These are phyloP conservation scores for Penicillium sp. DNA, from an alignment of 2,329 filamentous ascomycete genomes.

Conservation along the genomic window DNA sequence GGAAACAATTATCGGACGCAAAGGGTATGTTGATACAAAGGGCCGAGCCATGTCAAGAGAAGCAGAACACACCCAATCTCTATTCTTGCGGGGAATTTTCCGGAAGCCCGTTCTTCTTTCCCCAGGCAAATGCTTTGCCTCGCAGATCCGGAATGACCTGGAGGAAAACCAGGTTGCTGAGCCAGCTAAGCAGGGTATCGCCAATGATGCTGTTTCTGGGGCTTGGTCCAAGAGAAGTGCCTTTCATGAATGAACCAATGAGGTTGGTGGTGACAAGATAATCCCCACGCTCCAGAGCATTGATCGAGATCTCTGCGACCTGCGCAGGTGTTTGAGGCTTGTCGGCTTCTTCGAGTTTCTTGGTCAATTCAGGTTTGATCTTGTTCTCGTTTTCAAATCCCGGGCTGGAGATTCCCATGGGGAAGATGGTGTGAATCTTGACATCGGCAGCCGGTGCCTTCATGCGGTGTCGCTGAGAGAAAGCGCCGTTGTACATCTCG, in stretches of 20 bases:
- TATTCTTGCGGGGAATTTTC: slow-evolving; percentile 8
- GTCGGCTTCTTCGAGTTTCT: slow-evolving; percentile 79
- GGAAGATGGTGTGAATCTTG: slow-evolving; percentile 78
- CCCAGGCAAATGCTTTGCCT: slow-evolving; percentile 59
- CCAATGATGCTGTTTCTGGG: slow-evolving; percentile 55
- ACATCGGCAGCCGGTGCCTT: slow-evolving; percentile 64
- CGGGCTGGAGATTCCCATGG: slow-evolving; percentile 77
- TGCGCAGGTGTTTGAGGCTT: slow-evolving; percentile 75
- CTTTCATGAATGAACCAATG: slow-evolving; percentile 72
- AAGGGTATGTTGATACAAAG: slow-evolving; percentile 32
- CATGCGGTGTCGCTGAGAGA: slow-evolving; percentile 40
- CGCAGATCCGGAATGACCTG: slow-evolving; percentile 61
- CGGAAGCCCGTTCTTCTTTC: slow-evolving; percentile 55
- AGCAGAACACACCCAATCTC: background rate
- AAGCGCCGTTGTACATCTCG: slow-evolving; percentile 74
- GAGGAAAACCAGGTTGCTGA: slow-evolving; percentile 56
- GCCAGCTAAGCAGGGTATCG: slow-evolving; percentile 58
- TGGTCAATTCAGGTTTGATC: slow-evolving; percentile 78
- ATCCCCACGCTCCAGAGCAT: slow-evolving; percentile 75
- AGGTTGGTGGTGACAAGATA: slow-evolving; percentile 77
- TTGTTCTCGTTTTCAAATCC: slow-evolving; percentile 75
- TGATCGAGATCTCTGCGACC: slow-evolving; percentile 70
- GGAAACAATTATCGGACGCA: slow-evolving; percentile 3
- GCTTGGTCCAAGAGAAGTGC: slow-evolving; percentile 54
- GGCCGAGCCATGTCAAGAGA: slow-evolving; percentile 2